Evolutionary conservation across 23 red algal species (phyloP).

Genomic region (Chondrus crispus): DNA sequence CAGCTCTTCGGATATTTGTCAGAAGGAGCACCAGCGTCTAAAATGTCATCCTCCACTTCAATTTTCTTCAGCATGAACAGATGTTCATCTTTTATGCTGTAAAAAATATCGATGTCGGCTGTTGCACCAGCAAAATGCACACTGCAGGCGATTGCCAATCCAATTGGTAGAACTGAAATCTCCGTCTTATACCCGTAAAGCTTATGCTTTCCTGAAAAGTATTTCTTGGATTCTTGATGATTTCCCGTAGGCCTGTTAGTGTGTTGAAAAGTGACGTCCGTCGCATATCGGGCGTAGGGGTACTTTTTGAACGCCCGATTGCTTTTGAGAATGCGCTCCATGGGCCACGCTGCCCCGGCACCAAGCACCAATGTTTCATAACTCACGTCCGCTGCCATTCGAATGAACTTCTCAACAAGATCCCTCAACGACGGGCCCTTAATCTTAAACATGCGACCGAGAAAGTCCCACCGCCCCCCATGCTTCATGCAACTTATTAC

Average conservation of each 20-base stretch:
- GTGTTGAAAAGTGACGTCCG: slow-evolving; percentile 18
- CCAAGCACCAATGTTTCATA: neutral
- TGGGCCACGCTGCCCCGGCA: neutral
- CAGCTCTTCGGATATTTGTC: too few species aligned
- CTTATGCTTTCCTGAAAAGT: neutral
- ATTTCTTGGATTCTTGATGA: neutral
- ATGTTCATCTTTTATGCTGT: too few species aligned
- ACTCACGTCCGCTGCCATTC: neutral
- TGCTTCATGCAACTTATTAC: neutral
- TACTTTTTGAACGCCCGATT: neutral
- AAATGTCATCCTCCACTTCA: neutral
- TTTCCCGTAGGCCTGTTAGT: neutral
- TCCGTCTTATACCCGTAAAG: neutral
- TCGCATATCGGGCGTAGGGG: neutral
- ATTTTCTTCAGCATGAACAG: neutral
- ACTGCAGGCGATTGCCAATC: too few species aligned
- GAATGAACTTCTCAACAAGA: neutral
- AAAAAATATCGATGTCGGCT: neutral
- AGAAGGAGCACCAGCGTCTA: neutral
- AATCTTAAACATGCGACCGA: neutral
- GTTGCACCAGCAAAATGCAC: neutral
- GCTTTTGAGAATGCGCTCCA: neutral
- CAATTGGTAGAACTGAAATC: neutral
- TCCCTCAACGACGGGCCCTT: neutral
- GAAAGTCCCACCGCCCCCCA: neutral